Conservation (phyloP, 495 filamentous ascomycete genomes). For the Peziza echinospora region DNA sequence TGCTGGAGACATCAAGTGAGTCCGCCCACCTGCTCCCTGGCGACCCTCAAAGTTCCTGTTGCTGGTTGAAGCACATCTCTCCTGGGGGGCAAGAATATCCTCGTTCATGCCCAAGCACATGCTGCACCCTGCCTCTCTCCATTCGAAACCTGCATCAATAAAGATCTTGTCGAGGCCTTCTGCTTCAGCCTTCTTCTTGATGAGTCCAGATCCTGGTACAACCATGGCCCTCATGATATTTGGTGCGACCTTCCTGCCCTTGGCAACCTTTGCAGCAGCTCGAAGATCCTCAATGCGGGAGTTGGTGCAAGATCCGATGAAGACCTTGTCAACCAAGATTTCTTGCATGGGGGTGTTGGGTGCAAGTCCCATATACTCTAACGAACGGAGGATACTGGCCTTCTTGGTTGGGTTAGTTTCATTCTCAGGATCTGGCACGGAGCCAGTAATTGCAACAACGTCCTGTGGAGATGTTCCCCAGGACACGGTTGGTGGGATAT, state of each 20-base stretch:
- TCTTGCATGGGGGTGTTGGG: constrained; percentile 79
- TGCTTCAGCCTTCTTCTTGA: constrained; percentile 78
- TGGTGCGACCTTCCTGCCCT: constrained; percentile 60
- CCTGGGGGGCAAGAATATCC: constrained; percentile 81
- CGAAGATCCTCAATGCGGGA: constrained; percentile 90
- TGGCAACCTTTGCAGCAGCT: constrained; percentile 62
- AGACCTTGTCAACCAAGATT: constrained; percentile 77
- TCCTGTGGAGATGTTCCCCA: constrained; percentile 97
- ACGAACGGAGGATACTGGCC: constrained; percentile 50
- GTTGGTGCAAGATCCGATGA: constrained; percentile 97
- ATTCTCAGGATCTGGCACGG: constrained; percentile 71
- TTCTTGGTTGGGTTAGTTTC: constrained; percentile 60
- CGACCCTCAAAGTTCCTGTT: constrained; percentile 97
- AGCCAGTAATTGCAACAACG: constrained; percentile 76
- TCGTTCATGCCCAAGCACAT: constrained; percentile 99
- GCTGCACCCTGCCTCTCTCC: constrained; percentile 91
- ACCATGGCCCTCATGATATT: constrained; percentile 91
- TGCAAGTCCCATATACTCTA: constrained; percentile 89
- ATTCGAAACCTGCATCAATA: constrained; percentile 79
- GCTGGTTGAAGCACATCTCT: constrained; percentile 84
- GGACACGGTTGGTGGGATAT: constrained; percentile 80
- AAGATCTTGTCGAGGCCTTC: constrained; percentile 92
- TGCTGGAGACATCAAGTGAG: constrained; percentile 88
- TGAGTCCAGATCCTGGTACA: constrained; percentile 81
- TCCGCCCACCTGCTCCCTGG: constrained; percentile 81